Percentiles rank a stretch among this genome's conserved stretches.
phyloP scores from a whole-genome alignment of 75 land plant genomes.

The Pinus albicaulis region DNA sequence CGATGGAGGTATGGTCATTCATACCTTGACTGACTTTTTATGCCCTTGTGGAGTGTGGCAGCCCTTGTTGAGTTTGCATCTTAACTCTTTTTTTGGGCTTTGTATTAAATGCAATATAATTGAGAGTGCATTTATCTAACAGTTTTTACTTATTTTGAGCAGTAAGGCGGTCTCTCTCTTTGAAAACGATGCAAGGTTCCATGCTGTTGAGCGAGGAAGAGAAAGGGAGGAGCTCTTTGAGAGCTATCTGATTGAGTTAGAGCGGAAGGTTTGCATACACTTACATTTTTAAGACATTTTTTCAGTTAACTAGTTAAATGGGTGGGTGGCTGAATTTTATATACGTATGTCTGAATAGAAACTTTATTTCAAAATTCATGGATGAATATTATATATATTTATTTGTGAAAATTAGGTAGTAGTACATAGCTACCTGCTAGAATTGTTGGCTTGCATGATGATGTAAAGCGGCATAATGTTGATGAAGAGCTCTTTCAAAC shows the following conservation, averaged over 20 bases:
- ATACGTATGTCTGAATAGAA: no score
- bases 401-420: no score
- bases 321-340: no score
- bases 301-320: no score
- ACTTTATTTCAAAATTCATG: no score
- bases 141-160: conserved; percentile 12
- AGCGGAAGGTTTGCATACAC: conserved; percentile 54
- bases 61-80: no score
- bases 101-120: background rate
- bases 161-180: conserved; percentile 83
- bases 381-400: no score
- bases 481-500: no score
- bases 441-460: no score
- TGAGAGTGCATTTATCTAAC: background rate
- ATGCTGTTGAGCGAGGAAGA: conserved; percentile 79
- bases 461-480: no score
- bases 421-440: no score
- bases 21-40: background rate
- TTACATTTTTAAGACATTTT: no score
- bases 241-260: conserved; percentile 71
- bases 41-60: background rate
- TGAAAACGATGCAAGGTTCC: conserved; percentile 87
- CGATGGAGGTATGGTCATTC: conserved; percentile 75
- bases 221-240: conserved; percentile 93
- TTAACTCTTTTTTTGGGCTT: background rate